Base-by-base conservation (phyloP, 371 early-diverging fungal species). In the Mucor indicus region DNA sequence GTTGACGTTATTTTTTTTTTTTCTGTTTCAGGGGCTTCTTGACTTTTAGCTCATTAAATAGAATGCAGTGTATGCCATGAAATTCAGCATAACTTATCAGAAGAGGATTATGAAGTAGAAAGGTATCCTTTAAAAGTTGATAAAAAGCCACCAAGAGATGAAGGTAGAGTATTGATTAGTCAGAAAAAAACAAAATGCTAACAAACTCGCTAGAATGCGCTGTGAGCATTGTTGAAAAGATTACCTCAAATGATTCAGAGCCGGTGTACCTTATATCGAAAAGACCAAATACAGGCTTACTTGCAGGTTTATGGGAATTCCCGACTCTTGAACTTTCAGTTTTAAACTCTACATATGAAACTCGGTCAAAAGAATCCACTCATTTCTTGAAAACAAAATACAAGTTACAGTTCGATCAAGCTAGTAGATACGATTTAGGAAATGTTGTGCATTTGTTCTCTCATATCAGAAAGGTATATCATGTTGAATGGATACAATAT, bases 281-380 rank as follows among this genome's bases (percentile, higher is more conserved):
- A 40, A 58, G 83, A 27, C 82, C 83, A 15, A 67, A 72, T 1
- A 74, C 78, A 44, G 84, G 91, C 8, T 60, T 91, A 16, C 50
- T 91, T 25, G 91, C 91, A 17, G 84, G 84, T 3, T 74, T 91
- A 36, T 91, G 91, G 91, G 91, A 91, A 55, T 89, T 88, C 48
- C 86, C 89, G 4, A 80, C 68, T 5, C 55, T 78, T 3, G 81
- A 79, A 39, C 64, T 79, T 20, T 64, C 55, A 1, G 40, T 31
- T 2, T 39, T 51, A 12, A 40, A 42, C n/a, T 70, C 71, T 2
- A 64, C 59, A 0, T 77, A 80, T 31, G 40, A 63, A 16, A 66
- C 67, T n/a, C 58, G 77, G 30, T 39, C 64, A 3, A 37, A 36
- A 6, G 46, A 72, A 31, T 64, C 73, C 19, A 53, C 56, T 2